Evolutionary conservation across 768 basidiomycete species (phyloP).

Genomic region (Pisolithus albus): DNA sequence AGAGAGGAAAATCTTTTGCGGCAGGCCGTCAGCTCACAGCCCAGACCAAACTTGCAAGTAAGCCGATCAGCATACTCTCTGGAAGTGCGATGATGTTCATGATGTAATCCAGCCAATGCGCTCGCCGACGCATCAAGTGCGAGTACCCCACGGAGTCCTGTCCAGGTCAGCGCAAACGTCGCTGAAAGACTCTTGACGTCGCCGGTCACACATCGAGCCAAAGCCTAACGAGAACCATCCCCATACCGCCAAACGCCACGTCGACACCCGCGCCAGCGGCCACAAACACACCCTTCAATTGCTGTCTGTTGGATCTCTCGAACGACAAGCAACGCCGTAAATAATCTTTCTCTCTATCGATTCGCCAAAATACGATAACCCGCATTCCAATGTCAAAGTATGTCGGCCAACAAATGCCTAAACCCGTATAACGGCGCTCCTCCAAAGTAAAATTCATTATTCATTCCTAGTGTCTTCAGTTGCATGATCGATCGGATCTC

Average conservation of each 20-base stretch:
- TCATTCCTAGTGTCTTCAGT: background rate
- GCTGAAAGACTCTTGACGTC: conserved; percentile 24
- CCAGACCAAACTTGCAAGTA: conserved; percentile 41
- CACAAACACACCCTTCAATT: too few relatives aligned
- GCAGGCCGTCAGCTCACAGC: conserved; percentile 33
- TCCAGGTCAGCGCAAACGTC: conserved; percentile 40
- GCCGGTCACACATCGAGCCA: too few relatives aligned
- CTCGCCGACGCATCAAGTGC: conserved; percentile 39
- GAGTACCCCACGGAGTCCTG: conserved; percentile 45
- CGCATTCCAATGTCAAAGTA: background rate
- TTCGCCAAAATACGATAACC: too few relatives aligned
- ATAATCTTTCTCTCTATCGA: too few relatives aligned
- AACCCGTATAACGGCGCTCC: conserved; percentile 27
- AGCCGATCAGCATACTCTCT: conserved; percentile 13
- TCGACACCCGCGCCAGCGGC: too few relatives aligned
- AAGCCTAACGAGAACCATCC: too few relatives aligned
- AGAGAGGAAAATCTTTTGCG: conserved; percentile 46
- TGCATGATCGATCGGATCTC: background rate
- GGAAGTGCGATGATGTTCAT: conserved; percentile 10
- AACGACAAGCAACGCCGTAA: too few relatives aligned
- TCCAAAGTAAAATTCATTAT: conserved; percentile 23
- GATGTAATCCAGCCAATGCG: conserved; percentile 33
- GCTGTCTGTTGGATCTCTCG: too few relatives aligned
- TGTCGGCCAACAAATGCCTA: conserved; percentile 30
- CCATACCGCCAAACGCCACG: too few relatives aligned